phyloP scores from a whole-genome alignment of 2,329 filamentous ascomycete species.

The Colletotrichum theobromicola region DNA sequence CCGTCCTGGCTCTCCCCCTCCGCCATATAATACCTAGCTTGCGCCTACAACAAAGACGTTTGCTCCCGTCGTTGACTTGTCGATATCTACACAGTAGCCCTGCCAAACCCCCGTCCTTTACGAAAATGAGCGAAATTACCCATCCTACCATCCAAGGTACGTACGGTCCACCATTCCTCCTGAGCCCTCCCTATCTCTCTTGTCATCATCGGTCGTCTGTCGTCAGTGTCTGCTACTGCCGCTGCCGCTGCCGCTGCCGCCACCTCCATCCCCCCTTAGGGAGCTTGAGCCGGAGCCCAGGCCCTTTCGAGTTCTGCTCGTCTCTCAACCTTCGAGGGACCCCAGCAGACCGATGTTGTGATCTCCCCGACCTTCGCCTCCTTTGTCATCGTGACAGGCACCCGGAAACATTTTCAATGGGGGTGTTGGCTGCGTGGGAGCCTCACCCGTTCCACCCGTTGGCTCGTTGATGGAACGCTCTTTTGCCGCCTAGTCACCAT shows the following conservation, averaged over 20 bases:
- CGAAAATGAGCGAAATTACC: constrained; percentile 58
- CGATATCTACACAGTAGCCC: constrained; percentile 12
- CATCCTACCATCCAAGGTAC: constrained; percentile 65
- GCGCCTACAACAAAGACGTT: neutral
- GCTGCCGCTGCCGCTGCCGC: neutral
- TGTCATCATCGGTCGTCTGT: neutral
- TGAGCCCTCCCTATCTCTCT: neutral
- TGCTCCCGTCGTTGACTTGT: constrained; percentile 7
- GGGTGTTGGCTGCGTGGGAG: neutral
- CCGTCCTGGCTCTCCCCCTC: constrained; percentile 9
- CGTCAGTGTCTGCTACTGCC: neutral
- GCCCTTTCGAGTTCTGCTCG: neutral
- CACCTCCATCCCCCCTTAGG: neutral
- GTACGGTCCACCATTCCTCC: constrained; percentile 28
- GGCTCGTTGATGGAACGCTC: neutral
- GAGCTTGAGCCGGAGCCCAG: neutral
- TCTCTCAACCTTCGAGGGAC: neutral
- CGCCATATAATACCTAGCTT: constrained; percentile 10
- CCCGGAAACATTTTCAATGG: neutral
- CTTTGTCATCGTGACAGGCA: neutral
- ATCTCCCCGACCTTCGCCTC: neutral
- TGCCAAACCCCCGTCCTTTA: constrained; percentile 10
- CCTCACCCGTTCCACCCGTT: neutral
- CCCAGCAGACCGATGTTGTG: neutral
- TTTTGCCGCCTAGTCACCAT: neutral